A percentile compares a stretch with the other conserved stretches of the same genome.
Conservation (phyloP, 2,329 filamentous ascomycete species). For the Cladophialophora exuberans region DNA sequence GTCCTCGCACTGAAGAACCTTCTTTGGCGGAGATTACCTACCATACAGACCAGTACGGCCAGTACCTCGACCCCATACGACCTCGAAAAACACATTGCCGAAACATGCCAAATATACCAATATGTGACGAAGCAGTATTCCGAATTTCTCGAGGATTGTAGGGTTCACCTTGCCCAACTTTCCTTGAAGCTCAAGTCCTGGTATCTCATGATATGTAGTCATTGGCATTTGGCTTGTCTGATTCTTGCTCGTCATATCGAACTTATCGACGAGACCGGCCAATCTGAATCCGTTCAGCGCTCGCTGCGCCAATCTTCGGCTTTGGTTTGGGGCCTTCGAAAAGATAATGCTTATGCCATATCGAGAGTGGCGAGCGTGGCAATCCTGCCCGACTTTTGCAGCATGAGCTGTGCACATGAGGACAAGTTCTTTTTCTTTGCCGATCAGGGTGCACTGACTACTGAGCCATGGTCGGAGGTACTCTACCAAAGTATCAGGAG, state of each 20-base stretch:
- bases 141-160: conserved; percentile 15
- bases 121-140: conserved; percentile 14
- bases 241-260: conserved; percentile 17
- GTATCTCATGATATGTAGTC: conserved; percentile 16
- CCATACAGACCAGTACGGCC: conserved; percentile 2
- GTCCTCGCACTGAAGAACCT: conserved; percentile 9
- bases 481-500: conserved; percentile 11
- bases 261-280: conserved; percentile 9
- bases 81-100: conserved; percentile 9
- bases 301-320: conserved; percentile 15
- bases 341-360: conserved; percentile 14
- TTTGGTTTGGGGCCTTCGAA: conserved; percentile 11
- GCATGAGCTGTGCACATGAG: conserved; percentile 5
- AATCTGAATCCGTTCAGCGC: conserved; percentile 11
- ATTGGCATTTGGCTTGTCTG: conserved; percentile 16
- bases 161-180: conserved; percentile 10
- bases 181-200: conserved; percentile 16
- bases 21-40: conserved; percentile 1
- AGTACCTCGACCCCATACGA: conserved; percentile 1
- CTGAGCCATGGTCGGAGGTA: conserved; percentile 17
- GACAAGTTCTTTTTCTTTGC: conserved; percentile 15
- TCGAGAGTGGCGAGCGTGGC: neutral
- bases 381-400: neutral
- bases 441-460: conserved; percentile 12
- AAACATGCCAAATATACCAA: conserved; percentile 1